phyloP scores from a whole-genome alignment of 345 rosid genomes.

The Isatis tinctoria region DNA sequence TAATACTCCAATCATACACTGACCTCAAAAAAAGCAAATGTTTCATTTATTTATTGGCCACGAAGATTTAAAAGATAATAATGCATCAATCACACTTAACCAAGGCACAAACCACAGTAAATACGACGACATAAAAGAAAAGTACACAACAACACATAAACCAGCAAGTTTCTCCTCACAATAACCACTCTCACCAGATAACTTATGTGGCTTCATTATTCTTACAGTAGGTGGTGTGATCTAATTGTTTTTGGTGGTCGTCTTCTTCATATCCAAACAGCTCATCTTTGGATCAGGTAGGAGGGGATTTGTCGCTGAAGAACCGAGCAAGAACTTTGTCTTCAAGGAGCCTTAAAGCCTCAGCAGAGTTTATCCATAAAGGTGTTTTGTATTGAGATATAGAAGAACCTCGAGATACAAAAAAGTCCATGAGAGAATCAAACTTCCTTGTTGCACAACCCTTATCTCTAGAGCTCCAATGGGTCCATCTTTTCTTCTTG shows the following conservation, averaged over 20 bases:
- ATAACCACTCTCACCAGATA: not conserved
- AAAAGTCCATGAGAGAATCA: not conserved
- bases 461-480: not conserved
- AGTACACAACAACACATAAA: not conserved
- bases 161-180: not conserved
- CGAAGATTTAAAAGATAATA: not conserved
- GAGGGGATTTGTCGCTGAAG: not conserved
- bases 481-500: not conserved
- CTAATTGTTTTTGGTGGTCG: not conserved
- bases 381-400: not conserved
- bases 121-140: not conserved
- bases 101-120: not conserved
- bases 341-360: not conserved
- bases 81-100: not conserved
- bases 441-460: not conserved
- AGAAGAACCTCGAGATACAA: not conserved
- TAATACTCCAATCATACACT: too few species aligned
- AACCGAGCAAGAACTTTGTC: not conserved
- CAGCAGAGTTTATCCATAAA: not conserved
- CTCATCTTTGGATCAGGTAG: not conserved
- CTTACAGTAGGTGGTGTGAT: too few species aligned
- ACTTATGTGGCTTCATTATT: not conserved
- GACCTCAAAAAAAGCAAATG: not conserved
- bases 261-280: not conserved
- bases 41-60: not conserved